phyloP scores from a whole-genome alignment of 805 yeast species.

The Starmerella lactis-condensi region DNA sequence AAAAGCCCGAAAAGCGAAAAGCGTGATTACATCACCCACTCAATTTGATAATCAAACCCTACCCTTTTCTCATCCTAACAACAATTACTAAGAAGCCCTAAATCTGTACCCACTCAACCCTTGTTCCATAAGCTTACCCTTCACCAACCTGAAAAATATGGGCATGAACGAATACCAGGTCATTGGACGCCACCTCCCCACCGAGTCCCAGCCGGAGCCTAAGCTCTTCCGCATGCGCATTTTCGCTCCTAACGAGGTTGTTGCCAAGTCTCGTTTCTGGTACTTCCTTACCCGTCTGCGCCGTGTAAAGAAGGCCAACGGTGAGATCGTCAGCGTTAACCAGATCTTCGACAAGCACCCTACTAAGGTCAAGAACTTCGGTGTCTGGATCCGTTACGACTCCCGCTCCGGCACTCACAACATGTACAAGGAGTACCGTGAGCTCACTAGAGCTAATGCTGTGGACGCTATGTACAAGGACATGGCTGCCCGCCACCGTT shows the following conservation, averaged over 20 bases:
- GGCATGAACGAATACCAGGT: conserved; percentile 98
- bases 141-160: too few species aligned
- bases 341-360: conserved; percentile 86
- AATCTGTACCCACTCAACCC: too few species aligned
- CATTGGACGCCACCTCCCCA: conserved; percentile 99
- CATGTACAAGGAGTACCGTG: conserved; percentile 99
- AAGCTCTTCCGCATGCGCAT: conserved; percentile 99
- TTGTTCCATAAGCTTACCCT: too few species aligned
- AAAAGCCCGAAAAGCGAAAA: too few species aligned
- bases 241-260: conserved; percentile 96
- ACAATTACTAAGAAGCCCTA: too few species aligned
- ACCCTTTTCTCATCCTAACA: too few species aligned
- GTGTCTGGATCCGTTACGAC: conserved; percentile 99
- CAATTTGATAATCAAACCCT: too few species aligned
- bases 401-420: conserved; percentile 99
- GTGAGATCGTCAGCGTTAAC: conserved; percentile 94
- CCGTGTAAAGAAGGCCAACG: conserved; percentile 99
- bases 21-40: too few species aligned
- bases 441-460: conserved; percentile 96
- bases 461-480: conserved; percentile 97
- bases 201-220: conserved; percentile 98
- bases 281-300: conserved; percentile 97
- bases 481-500: conserved; percentile 99
- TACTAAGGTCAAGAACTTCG: conserved; percentile 98
- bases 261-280: conserved; percentile 99